phyloP scores from a whole-genome alignment of 441 rosid genomes.

The Pelargonium fulgidum region DNA sequence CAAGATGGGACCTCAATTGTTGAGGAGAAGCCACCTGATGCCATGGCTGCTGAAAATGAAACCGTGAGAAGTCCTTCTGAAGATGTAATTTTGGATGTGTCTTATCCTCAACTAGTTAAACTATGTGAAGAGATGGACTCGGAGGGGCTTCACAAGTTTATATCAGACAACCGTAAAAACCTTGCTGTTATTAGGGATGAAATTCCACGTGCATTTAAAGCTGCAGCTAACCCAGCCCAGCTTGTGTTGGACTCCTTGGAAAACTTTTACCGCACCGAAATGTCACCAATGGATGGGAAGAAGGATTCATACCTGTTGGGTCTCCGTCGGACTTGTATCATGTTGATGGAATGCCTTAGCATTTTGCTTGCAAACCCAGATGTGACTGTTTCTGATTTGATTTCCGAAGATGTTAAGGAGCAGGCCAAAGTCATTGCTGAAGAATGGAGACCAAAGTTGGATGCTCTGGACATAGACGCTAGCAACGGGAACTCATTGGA shows the following conservation, averaged over 20 bases:
- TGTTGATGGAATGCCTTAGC: slow-evolving; percentile 97
- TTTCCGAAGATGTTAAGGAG: slow-evolving; percentile 54
- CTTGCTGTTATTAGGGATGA: slow-evolving; percentile 78
- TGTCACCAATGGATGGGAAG: slow-evolving; percentile 59
- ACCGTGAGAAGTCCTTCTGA: slow-evolving; percentile 42
- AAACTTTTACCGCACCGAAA: slow-evolving; percentile 66
- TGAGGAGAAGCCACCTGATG: slow-evolving; percentile 40
- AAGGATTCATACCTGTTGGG: slow-evolving; percentile 81
- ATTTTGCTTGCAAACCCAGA: slow-evolving; percentile 48
- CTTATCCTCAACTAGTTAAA: slow-evolving; percentile 64
- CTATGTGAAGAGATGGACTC: slow-evolving; percentile 82
- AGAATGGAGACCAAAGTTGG: slow-evolving; percentile 84
- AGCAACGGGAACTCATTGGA: slow-evolving; percentile 96
- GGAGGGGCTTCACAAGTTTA: slow-evolving; percentile 80
- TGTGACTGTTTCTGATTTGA: slow-evolving; percentile 42
- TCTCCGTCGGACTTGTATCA: slow-evolving; percentile 87
- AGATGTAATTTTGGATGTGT: slow-evolving; percentile 47
- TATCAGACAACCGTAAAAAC: slow-evolving; percentile 95
- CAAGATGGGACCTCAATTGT: slow-evolving; percentile 29
- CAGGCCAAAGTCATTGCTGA: slow-evolving; percentile 71
- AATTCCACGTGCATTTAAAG: slow-evolving; percentile 72
- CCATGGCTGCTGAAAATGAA: slow-evolving; percentile 41
- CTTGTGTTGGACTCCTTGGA: slow-evolving; percentile 73
- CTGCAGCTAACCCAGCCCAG: slow-evolving; percentile 71
- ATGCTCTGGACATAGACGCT: slow-evolving; percentile 64